phyloP scores from a whole-genome alignment of 441 rosid species.

The Populus tomentosa region DNA sequence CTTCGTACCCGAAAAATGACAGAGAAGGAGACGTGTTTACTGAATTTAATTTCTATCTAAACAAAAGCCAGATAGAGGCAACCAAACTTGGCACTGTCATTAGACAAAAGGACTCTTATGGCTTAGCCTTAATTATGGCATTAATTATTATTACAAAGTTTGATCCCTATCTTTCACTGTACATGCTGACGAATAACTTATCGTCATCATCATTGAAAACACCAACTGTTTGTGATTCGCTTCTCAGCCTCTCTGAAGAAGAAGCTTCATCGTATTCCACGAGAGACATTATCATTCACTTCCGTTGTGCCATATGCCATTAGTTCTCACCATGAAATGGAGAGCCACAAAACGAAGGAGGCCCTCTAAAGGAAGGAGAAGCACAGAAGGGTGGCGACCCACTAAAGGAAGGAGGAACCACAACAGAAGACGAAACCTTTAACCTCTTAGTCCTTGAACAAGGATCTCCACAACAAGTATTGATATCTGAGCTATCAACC shows the following conservation, averaged over 20 bases:
- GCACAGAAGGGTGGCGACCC: constrained; percentile 41
- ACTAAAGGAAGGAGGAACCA: constrained; percentile 51
- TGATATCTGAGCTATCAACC: constrained; percentile 49
- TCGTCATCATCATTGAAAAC: background rate
- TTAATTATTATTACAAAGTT: background rate
- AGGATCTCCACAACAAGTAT: constrained; percentile 17
- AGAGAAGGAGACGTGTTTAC: background rate
- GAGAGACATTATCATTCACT: background rate
- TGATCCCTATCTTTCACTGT: background rate
- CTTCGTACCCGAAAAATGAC: background rate
- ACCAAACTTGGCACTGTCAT: background rate
- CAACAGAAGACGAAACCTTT: constrained; percentile 59
- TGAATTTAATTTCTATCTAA: background rate
- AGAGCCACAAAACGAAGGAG: constrained; percentile 42
- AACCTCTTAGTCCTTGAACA: constrained; percentile 57
- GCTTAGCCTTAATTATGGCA: background rate
- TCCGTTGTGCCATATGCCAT: background rate
- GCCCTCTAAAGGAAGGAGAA: constrained; percentile 51
- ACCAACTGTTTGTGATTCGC: background rate
- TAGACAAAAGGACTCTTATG: background rate
- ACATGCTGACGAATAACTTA: background rate
- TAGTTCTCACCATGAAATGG: constrained; percentile 12
- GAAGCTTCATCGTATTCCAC: background rate
- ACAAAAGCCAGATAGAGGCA: background rate
- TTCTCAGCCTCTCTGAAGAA: background rate